Base-by-base conservation (phyloP, 2,329 filamentous ascomycete genomes). In the Tolypocladium tundrense region DNA sequence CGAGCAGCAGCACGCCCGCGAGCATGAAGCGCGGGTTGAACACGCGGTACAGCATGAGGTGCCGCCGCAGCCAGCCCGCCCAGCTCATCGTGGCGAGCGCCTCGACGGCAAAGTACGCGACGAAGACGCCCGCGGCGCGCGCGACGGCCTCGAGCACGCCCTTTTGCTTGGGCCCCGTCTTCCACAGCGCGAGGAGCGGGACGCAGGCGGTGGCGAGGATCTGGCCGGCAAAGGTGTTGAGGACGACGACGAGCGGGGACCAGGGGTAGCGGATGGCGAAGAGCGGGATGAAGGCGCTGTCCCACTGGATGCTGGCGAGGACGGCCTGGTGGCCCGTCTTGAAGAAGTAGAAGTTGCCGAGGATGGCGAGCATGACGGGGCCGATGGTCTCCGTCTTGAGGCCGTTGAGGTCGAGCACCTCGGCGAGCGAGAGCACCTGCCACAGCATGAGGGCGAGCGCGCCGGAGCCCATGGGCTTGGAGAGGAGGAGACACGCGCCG, bases 251-350 rank as follows among this genome's bases (percentile, higher is more conserved):
- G 2, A 97, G 69, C 0, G 92, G 92, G 0, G 86, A 88, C 89
- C 90, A 97, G 1, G 94, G 94, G 73, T 99, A 97, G 58, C 84
- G 83, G 62, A 99, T 84, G 7, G 83, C 84, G 59, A 87, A 85
- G 9, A 97, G 80, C 0, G 93, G 89, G 63, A 99, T 90, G 74
- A 99, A 99, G 3, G 91, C 93, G 24, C 85, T 84, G 74, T 99
- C 94, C 94, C 94, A 99, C 69, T 99, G 94, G 68, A 99, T 93
- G 63, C 86, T 90, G 64, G 87, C 83, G 31, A 96, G 81, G 0
- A 86, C 88, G 14, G 93, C 93, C 73, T 97, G 93, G 72, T 99
- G 94, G 60, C 94, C 94, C 0, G 94, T 99, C 70, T 96, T 97
- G 84, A 99, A 99, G 78, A 87, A 99, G 77, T 97, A 87, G 73